Conservation (phyloP, 371 early-diverging fungal species). For the Syncephalastrum contaminatum region DNA sequence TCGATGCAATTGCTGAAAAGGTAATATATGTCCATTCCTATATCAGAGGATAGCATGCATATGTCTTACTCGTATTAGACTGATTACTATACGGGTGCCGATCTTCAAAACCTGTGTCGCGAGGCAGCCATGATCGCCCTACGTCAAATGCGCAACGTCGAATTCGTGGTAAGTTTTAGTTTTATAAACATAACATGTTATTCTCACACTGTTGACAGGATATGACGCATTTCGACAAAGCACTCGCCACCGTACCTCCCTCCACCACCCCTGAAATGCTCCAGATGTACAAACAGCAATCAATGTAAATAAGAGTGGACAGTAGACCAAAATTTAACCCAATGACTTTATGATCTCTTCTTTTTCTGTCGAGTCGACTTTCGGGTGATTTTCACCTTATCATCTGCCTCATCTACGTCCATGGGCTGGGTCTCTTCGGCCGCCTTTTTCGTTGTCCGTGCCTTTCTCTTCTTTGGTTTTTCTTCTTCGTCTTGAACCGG, state of each 20-base stretch:
- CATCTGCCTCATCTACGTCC: too few relatives aligned
- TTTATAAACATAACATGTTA: background rate
- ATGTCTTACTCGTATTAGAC: constrained; percentile 46
- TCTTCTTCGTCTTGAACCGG: too few relatives aligned
- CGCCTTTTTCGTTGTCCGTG: too few relatives aligned
- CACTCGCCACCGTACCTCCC: constrained; percentile 17
- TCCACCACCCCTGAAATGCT: constrained; percentile 15
- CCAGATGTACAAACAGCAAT: constrained; percentile 4
- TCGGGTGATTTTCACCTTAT: too few relatives aligned
- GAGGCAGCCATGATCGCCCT: constrained; percentile 93
- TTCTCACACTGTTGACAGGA: constrained; percentile 4
- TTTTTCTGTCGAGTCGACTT: too few relatives aligned
- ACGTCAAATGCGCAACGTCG: constrained; percentile 49
- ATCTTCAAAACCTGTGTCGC: constrained; percentile 92
- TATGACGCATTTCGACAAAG: constrained; percentile 20
- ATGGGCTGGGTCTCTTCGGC: too few relatives aligned
- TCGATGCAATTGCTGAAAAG: constrained; percentile 60
- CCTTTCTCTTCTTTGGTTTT: too few relatives aligned
- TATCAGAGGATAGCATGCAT: background rate
- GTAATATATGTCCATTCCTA: constrained; percentile 22
- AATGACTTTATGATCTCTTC: too few relatives aligned
- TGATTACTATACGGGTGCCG: constrained; percentile 95
- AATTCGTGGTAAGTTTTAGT: constrained; percentile 39
- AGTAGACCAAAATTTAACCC: too few relatives aligned
- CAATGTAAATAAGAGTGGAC: too few relatives aligned